These are phyloP conservation scores for Syncephalis fuscata DNA, from an alignment of 371 early-diverging fungal species.

Conservation along the genomic window DNA sequence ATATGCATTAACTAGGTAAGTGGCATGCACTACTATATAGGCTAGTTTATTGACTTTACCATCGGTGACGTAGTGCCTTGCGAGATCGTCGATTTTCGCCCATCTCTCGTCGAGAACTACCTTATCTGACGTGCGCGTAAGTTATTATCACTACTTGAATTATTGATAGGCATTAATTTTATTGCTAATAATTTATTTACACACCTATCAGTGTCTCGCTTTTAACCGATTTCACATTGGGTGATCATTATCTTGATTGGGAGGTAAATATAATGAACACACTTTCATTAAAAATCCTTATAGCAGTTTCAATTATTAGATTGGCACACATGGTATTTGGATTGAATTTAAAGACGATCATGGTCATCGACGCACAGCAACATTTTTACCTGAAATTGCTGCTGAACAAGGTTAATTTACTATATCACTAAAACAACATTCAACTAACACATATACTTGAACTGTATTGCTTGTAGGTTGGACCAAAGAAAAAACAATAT, in stretches of 20 bases:
- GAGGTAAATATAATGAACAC: constrained; percentile 17
- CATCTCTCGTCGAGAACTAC: constrained; percentile 43
- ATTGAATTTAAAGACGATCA: constrained; percentile 49
- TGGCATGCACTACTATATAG: not conserved
- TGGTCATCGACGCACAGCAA: constrained; percentile 48
- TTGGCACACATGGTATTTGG: constrained; percentile 85
- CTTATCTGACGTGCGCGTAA: constrained; percentile 36
- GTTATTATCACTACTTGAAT: not conserved
- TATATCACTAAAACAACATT: not conserved
- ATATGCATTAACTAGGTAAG: constrained; percentile 69
- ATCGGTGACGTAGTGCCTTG: constrained; percentile 38
- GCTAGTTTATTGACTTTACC: too few species aligned
- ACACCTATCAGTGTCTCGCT: constrained; percentile 44
- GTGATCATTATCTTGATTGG: constrained; percentile 67
- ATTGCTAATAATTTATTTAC: too few species aligned
- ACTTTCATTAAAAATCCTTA: not conserved
- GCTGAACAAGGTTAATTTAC: constrained; percentile 25
- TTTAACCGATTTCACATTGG: constrained; percentile 68
- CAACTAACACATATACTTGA: not conserved
- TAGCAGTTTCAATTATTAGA: constrained; percentile 5
- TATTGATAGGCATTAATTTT: too few species aligned
- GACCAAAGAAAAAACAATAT: constrained; percentile 67
- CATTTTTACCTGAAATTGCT: constrained; percentile 81
- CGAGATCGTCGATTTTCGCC: constrained; percentile 71
- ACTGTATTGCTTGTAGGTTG: constrained; percentile 38